A percentile compares a stretch with the other conserved stretches of the same genome.
phyloP scores from a whole-genome alignment of 1,139 yeast genomes.

The Barnettozyma hawaiiensis region DNA sequence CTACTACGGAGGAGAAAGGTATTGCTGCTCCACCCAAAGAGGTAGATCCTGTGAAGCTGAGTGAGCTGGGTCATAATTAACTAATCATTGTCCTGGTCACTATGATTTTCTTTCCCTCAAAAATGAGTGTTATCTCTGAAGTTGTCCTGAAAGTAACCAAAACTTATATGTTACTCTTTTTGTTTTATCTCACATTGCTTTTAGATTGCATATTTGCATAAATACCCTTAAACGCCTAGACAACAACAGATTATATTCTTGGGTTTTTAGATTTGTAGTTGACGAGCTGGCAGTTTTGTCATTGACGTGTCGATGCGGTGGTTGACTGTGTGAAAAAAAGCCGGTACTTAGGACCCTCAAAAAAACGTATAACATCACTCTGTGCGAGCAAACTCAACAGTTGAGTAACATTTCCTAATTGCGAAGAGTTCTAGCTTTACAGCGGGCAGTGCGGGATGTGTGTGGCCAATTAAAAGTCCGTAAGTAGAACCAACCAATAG shows the following conservation, averaged over 20 bases:
- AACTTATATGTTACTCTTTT: background rate
- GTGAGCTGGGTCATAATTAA: background rate
- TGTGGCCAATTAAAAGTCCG: too few species aligned
- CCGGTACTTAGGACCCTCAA: too few species aligned
- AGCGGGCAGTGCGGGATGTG: too few species aligned
- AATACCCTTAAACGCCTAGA: background rate
- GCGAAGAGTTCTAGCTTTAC: too few species aligned
- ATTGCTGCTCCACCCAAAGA: background rate
- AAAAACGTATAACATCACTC: too few species aligned
- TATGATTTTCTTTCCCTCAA: background rate
- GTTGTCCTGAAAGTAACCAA: background rate
- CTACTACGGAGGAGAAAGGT: background rate
- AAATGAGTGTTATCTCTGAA: background rate
- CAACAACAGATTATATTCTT: background rate
- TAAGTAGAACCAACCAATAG: too few species aligned
- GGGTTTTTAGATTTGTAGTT: background rate
- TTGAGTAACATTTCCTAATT: too few species aligned
- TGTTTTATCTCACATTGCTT: background rate
- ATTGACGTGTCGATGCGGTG: too few species aligned
- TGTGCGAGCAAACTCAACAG: too few species aligned
- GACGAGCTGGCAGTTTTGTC: too few species aligned
- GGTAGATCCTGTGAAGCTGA: constrained; percentile 1
- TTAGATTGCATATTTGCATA: background rate
- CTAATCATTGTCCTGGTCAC: background rate
- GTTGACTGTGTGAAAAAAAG: too few species aligned